Base-by-base conservation (phyloP, 495 filamentous ascomycete genomes). In the Penicillium desertorum region DNA sequence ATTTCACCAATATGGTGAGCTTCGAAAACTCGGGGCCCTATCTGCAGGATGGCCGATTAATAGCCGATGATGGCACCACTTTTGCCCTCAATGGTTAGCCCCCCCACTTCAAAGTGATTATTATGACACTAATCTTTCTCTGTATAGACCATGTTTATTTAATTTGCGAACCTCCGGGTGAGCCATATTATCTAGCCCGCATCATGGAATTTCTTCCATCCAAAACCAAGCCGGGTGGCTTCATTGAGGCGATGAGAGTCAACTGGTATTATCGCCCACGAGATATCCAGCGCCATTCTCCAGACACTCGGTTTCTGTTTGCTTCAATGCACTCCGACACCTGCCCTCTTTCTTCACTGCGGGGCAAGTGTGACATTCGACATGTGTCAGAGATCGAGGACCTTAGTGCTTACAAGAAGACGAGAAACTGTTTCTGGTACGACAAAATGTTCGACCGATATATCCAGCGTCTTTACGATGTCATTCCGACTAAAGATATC, bases 211-310 rank as follows among this genome's bases (percentile, higher is more conserved):
- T 97, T 66, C 76, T 96, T 52, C 90, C 95, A 57, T 79, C 81
- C 57, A 86, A 89, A 57, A 90, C 92, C 56, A 82, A 92, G 69
- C 73, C 77, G 23, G 76, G 77, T 23, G 81, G 85, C 51, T 85
- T 90, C 16, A 86, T 99, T 55, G 93, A 97, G 69, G 82, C 90
- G 22, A 70, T 99, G 64, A 86, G 91, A 57, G 87, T 98, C 63
- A 99, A 99, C 74, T 99, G 94, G 94, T 97, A 91, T 73, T 98
- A 98, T 70, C 84, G 94, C 16, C 93, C 95, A 49, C 90, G 92
- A 74, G 94, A 99, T 70, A 95, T 99, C 55, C 89, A 90, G 59
- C 89, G 91, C 45, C 92, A 91, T 70, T 87, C 89, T 60, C 87
- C 88, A 62, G 94, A 99, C 75, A 90, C 88, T 51, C 86, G 94